These are phyloP conservation scores for Mycena rebaudengoi DNA, from an alignment of 768 basidiomycete genomes.

Conservation along the genomic window DNA sequence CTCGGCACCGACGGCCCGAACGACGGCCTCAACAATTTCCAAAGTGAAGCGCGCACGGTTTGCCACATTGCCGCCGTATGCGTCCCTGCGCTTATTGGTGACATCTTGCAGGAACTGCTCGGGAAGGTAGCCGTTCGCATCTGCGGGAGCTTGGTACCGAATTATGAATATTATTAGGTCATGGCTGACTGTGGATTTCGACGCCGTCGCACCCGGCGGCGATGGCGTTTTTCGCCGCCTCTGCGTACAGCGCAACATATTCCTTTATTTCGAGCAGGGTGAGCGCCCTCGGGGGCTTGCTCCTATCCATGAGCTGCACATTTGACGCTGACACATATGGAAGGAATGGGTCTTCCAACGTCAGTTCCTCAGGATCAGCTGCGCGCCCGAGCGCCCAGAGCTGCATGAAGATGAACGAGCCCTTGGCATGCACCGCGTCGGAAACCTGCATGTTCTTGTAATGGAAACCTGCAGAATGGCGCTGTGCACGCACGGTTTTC, in stretches of 20 bases:
- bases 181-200: not conserved
- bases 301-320: slow-evolving; percentile 11
- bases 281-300: slow-evolving; percentile 35
- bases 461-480: not conserved
- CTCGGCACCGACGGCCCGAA: slow-evolving; percentile 50
- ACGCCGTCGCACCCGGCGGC: slow-evolving; percentile 66
- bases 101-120: slow-evolving; percentile 55
- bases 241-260: slow-evolving; percentile 45
- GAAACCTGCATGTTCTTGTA: slow-evolving; percentile 33
- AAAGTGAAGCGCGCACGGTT: slow-evolving; percentile 55
- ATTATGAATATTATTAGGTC: slow-evolving; percentile 36
- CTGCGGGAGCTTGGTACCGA: slow-evolving; percentile 29
- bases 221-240: slow-evolving; percentile 48
- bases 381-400: slow-evolving; percentile 55
- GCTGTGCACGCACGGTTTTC: not conserved
- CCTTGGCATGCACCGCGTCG: slow-evolving; percentile 50
- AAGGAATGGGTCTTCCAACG: slow-evolving; percentile 13
- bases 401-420: slow-evolving; percentile 49
- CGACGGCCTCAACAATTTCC: slow-evolving; percentile 52
- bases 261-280: slow-evolving; percentile 47
- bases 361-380: slow-evolving; percentile 27
- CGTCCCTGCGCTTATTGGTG: slow-evolving; percentile 55
- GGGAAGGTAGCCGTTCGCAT: slow-evolving; percentile 38
- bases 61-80: slow-evolving; percentile 60
- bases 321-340: slow-evolving; percentile 35